A percentile compares a stretch with the other conserved stretches of the same genome.
These are phyloP conservation scores for Chrysophaeum taylorii DNA, from an alignment of 352 stramenopile genomes.

Conservation along the genomic window DNA sequence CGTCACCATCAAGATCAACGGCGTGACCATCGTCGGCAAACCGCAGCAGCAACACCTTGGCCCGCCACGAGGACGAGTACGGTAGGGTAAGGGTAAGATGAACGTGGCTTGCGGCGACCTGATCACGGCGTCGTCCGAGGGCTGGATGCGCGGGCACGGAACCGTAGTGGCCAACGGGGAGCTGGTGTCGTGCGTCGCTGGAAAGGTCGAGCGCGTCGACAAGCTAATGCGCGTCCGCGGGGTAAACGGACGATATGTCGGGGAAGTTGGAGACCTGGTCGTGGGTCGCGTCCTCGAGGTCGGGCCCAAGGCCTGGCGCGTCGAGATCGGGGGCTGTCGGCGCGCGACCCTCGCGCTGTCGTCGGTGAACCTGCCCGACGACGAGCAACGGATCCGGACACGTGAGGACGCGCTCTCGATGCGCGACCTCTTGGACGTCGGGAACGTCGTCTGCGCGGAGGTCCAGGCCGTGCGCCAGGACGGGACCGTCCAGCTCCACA, in stretches of 20 bases:
- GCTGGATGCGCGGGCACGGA: constrained; percentile 76
- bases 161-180: constrained; percentile 78
- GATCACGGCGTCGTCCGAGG: constrained; percentile 32
- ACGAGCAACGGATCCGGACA: constrained; percentile 85
- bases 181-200: constrained; percentile 78
- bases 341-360: constrained; percentile 30
- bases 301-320: constrained; percentile 82
- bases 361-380: constrained; percentile 79
- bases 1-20: too few relatives aligned
- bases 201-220: constrained; percentile 88
- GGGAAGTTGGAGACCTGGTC: constrained; percentile 90
- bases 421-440: constrained; percentile 82
- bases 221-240: constrained; percentile 86
- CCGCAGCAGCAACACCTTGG: too few relatives aligned
- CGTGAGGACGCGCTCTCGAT: constrained; percentile 93
- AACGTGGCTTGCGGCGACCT: constrained; percentile 18
- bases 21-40: too few relatives aligned
- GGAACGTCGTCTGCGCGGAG: constrained; percentile 85
- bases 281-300: constrained; percentile 86
- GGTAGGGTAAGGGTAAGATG: too few relatives aligned
- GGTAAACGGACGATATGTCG: constrained; percentile 68
- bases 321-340: constrained; percentile 61
- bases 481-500: constrained; percentile 82
- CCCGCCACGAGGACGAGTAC: too few relatives aligned
- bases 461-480: constrained; percentile 59